Conservation (phyloP, 345 rosid genomes). For the Zanthoxylum bungeanum region DNA sequence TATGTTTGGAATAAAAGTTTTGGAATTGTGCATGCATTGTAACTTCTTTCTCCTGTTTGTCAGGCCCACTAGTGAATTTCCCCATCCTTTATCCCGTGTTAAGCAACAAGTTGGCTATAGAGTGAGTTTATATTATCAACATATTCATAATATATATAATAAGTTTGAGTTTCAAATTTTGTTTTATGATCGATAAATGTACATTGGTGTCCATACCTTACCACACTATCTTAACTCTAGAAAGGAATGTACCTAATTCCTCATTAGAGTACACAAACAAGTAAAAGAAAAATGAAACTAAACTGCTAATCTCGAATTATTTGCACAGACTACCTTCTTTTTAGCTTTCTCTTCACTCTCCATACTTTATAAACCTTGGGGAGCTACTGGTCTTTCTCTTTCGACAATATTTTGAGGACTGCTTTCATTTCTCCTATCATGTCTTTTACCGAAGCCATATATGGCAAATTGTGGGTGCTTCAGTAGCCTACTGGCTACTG, state of each 20-base stretch:
- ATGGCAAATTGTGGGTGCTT: neutral
- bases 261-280: neutral
- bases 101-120: slow-evolving; percentile 42
- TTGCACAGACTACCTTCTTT: neutral
- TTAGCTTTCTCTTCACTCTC: neutral
- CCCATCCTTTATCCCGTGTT: slow-evolving; percentile 56
- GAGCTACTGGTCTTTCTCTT: neutral
- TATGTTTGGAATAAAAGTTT: neutral
- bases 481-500: neutral
- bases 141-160: neutral
- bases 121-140: slow-evolving; percentile 30
- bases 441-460: neutral
- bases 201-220: neutral
- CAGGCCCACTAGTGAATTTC: slow-evolving; percentile 59
- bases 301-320: neutral
- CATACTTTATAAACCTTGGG: neutral
- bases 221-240: neutral
- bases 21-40: slow-evolving; percentile 1
- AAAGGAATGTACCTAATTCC: neutral
- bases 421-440: neutral
- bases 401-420: neutral
- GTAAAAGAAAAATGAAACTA: neutral
- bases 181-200: neutral
- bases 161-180: neutral
- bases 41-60: slow-evolving; percentile 13